Evolutionary conservation across 495 filamentous ascomycete species (phyloP), one percentile per base, ranked within the genome.

Genomic region (Hapsidospora chrysogenum): DNA sequence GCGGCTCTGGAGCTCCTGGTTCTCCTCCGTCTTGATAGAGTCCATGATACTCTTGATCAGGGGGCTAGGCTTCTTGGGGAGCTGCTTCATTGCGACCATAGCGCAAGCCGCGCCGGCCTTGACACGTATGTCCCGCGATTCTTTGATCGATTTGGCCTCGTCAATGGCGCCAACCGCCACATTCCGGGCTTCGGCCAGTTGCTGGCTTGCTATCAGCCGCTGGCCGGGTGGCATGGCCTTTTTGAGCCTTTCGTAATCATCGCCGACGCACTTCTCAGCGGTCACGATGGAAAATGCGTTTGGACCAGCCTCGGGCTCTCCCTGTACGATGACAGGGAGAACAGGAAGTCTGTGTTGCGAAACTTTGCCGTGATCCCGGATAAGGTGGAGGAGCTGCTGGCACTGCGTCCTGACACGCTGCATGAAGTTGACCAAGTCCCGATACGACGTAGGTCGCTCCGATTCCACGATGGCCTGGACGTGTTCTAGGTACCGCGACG

Each of bases 31-130:
- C 60, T 96, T 96, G 52, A 96, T 73, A 49, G 86, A 95, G 45
- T 97, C 89, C 87, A 96, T 97, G 55, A 95, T 80, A 14, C 74
- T 78, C 57, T 92, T 93, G 58, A 97, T 95, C 13, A 92, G 74
- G 22, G 73, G 66, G 35, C 76, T 79, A 10, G 89, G 82, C 49
- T 89, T 94, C 66, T 92, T 95, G 3, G 92, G 86, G 3, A 92
- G 64, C 17, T 80, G 66, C 20, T 73, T 72, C 51, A 94, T 71
- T n/a, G 83, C 80, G 22, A 96, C 76, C 38, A 94, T 53, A 3
- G 89, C 92, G 35, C 78, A 77, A 10, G 92, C 82, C 18, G 83
- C 85, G 16, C 86, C 80, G 13, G 92, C 81, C 46, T 72, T 64
- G 47, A 96, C 80, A 36, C 89, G 84, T 44, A 86, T 62, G 51